Base-by-base conservation (phyloP, 2,329 filamentous ascomycete species). In the Nemania diffusa region DNA sequence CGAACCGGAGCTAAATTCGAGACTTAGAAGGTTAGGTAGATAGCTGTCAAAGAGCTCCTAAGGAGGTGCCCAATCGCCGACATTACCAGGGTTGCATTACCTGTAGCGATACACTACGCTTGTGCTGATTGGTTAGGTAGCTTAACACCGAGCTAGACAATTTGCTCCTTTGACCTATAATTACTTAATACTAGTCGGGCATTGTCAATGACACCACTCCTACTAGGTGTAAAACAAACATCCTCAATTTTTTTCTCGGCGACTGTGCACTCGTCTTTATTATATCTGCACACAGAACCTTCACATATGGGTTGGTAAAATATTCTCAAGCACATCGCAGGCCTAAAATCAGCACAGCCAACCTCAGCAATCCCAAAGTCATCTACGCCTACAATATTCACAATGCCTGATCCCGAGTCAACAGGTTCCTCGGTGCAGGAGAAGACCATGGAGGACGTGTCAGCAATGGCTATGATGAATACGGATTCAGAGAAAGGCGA, bases 401-500 rank as follows among this genome's bases (percentile, higher is more conserved):
- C 20, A 24, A 64, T 64, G 53, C 26, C 61, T 7, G 34, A 37
- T 1, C 7, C 44, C 7, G 53, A 27, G n/a, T 64, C 53, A n/a
- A 44, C 61, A 13, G 53, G n/a, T 40, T 64, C 61, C 24, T 64
- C 61, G 0, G 34, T 64, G 53, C 61, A 34, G 46, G 53, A 64
- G 61, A 64, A 64, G 20, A 37, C 32, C 53, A 42, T 42, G 9
- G 61, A 53, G 4, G 46, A 46, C 5, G 51, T n/a, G 42, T 34
- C 22, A 24, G 17, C 52, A 24, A 24, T 29, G 42, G 27, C 27
- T 1, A 27, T 51, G 42, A 27, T 51, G 42, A 50, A 48, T 2
- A 26, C 17, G 3, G 61, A 64, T 46, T 52, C 46, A 42, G 61
- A 64, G 15, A 64, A 62, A 20, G 51, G 51, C 40, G 51, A 64